phyloP scores from a whole-genome alignment of 1,139 yeast genomes.

The Kazachstania sp. region DNA sequence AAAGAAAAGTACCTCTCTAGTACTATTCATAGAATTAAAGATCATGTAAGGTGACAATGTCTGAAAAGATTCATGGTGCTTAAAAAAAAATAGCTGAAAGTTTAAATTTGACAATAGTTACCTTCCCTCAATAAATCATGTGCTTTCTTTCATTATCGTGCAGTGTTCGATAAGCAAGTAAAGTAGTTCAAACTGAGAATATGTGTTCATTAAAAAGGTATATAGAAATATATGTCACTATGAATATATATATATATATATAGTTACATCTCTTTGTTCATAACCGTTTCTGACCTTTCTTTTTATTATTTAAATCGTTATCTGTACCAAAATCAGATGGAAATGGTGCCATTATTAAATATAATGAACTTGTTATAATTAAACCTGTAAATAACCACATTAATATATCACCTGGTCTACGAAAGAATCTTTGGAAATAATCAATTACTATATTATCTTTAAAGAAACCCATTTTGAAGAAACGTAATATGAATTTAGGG shows the following conservation, averaged over 20 bases:
- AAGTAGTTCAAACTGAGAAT: background rate
- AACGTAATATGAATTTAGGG: background rate
- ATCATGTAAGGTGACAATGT: too few relatives aligned
- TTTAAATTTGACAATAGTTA: too few relatives aligned
- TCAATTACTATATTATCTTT: constrained; percentile 23
- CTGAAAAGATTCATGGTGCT: too few relatives aligned
- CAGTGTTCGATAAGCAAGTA: too few relatives aligned
- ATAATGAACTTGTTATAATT: constrained; percentile 22
- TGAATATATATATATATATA: too few relatives aligned
- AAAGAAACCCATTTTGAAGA: constrained; percentile 23
- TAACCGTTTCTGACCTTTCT: constrained; percentile 3
- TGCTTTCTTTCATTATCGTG: too few relatives aligned
- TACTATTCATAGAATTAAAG: too few relatives aligned
- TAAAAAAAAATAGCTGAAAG: too few relatives aligned
- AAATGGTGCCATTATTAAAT: constrained; percentile 11
- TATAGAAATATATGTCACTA: background rate
- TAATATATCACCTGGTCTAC: constrained; percentile 22
- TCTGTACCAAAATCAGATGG: constrained; percentile 8
- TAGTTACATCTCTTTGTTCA: too few relatives aligned
- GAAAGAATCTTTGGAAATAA: constrained; percentile 17
- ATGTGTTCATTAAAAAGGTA: background rate
- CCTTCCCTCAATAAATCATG: too few relatives aligned
- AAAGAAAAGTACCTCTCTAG: too few relatives aligned
- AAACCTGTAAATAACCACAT: constrained; percentile 31
- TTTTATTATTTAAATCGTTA: background rate